Evolutionary conservation across 1,139 yeast genomes (phyloP).

Genomic region (Pichia sp.): DNA sequence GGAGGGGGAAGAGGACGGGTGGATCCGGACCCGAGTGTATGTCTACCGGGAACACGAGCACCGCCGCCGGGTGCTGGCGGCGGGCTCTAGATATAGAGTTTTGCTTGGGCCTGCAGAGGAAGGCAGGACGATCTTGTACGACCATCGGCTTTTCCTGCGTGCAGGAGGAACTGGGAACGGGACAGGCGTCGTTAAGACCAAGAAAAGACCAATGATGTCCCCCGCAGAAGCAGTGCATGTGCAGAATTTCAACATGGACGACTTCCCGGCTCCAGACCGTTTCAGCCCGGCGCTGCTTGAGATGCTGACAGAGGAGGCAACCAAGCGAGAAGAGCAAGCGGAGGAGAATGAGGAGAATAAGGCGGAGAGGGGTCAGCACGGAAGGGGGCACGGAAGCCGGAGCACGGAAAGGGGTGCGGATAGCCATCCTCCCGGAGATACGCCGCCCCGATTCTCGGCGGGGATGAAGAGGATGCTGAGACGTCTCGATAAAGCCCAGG

Average conservation of each 20-base stretch:
- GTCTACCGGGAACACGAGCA: slow-evolving; percentile 2
- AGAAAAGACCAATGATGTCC: no score
- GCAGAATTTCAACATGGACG: background rate
- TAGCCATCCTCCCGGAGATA: background rate
- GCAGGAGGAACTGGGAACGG: background rate
- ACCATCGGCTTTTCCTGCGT: background rate
- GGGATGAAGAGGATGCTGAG: background rate
- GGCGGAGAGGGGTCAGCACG: no score
- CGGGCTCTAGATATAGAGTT: background rate
- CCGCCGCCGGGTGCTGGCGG: background rate
- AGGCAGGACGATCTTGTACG: background rate
- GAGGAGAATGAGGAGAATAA: no score
- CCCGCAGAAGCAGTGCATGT: background rate
- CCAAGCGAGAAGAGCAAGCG: no score
- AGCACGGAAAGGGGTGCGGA: background rate
- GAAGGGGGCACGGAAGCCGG: no score
- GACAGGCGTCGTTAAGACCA: background rate
- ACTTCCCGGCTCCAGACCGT: background rate
- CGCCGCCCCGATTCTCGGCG: background rate
- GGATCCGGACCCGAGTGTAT: background rate
- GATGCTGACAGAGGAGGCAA: no score
- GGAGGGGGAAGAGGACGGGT: background rate
- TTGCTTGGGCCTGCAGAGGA: background rate
- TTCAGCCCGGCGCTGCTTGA: no score
- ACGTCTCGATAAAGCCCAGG: background rate